A percentile compares a stretch with the other conserved stretches of the same genome.
Evolutionary conservation across 805 yeast species (phyloP).

Genomic region (Blastobotrys attinorum): DNA sequence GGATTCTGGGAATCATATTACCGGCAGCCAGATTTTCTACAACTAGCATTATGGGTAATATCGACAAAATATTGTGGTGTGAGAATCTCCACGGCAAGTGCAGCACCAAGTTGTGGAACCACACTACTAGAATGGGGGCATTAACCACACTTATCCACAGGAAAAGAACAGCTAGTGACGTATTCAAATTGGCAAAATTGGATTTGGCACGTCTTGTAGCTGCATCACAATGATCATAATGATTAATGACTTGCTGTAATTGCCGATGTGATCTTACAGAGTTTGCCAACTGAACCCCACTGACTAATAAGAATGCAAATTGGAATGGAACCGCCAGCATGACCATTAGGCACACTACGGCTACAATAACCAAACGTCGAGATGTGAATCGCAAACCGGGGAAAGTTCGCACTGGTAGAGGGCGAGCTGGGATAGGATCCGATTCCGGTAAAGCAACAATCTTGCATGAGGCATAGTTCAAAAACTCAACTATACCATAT

Average conservation of each 20-base stretch:
- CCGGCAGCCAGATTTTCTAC: conserved; percentile 40
- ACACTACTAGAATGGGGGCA: conserved; percentile 70
- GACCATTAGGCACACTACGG: conserved; percentile 1
- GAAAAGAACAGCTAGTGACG: conserved; percentile 57
- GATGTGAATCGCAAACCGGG: not conserved
- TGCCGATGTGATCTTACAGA: not conserved
- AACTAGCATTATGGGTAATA: conserved; percentile 12
- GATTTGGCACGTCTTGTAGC: conserved; percentile 13
- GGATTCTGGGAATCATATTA: conserved; percentile 37
- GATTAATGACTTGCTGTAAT: not conserved
- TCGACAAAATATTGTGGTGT: conserved; percentile 46
- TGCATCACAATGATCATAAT: not conserved
- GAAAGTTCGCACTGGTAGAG: not conserved
- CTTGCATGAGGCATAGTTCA: not conserved
- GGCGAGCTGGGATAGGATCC: not conserved
- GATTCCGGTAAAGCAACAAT: not conserved
- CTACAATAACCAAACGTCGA: not conserved
- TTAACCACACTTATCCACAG: conserved; percentile 72
- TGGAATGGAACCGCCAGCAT: conserved; percentile 10
- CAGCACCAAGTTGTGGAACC: conserved; percentile 62
- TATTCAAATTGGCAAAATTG: conserved; percentile 46
- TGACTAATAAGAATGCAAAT: conserved; percentile 8
- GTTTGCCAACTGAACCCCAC: conserved; percentile 5
- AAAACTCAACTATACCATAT: not conserved
- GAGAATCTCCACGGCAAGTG: conserved; percentile 35